Conservation (phyloP, 2,329 filamentous ascomycete genomes). For the Huntiella abstrusa region DNA sequence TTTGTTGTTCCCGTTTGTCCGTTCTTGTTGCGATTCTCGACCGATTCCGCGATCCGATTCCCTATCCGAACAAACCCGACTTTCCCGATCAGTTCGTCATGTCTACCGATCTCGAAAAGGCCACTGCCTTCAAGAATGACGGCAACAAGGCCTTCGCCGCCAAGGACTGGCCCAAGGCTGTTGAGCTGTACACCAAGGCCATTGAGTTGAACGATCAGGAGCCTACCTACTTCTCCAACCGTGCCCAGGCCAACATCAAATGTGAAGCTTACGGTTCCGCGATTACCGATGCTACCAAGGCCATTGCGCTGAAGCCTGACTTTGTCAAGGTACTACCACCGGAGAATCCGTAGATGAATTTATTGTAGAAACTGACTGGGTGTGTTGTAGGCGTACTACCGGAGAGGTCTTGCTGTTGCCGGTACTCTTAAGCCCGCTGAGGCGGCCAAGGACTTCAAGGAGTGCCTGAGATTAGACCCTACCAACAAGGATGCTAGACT, state of each 20-base stretch:
- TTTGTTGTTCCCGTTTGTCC: neutral
- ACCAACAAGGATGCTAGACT: slow-evolving; percentile 77
- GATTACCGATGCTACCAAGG: slow-evolving; percentile 74
- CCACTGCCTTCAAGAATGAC: slow-evolving; percentile 71
- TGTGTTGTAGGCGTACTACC: slow-evolving; percentile 61
- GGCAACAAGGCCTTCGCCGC: slow-evolving; percentile 83
- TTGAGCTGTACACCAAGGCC: slow-evolving; percentile 71
- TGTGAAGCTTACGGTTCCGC: slow-evolving; percentile 89
- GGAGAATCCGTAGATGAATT: neutral
- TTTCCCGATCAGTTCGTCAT: slow-evolving; percentile 16
- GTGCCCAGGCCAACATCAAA: slow-evolving; percentile 88
- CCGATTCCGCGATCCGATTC: too few species aligned
- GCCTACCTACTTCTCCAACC: slow-evolving; percentile 81
- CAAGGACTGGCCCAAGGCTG: slow-evolving; percentile 69
- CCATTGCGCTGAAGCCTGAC: slow-evolving; percentile 70
- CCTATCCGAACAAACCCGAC: too few species aligned
- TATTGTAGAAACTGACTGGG: neutral
- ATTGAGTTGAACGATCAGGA: slow-evolving; percentile 71
- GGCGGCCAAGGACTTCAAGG: slow-evolving; percentile 79
- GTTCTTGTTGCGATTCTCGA: too few species aligned
- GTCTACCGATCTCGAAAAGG: slow-evolving; percentile 39
- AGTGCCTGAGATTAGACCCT: slow-evolving; percentile 73
- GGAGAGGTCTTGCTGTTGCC: slow-evolving; percentile 76
- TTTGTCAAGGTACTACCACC: slow-evolving; percentile 56
- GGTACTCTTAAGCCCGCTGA: slow-evolving; percentile 80